These are phyloP conservation scores for Extremus antarcticus DNA, from an alignment of 495 filamentous ascomycete species.

Conservation along the genomic window DNA sequence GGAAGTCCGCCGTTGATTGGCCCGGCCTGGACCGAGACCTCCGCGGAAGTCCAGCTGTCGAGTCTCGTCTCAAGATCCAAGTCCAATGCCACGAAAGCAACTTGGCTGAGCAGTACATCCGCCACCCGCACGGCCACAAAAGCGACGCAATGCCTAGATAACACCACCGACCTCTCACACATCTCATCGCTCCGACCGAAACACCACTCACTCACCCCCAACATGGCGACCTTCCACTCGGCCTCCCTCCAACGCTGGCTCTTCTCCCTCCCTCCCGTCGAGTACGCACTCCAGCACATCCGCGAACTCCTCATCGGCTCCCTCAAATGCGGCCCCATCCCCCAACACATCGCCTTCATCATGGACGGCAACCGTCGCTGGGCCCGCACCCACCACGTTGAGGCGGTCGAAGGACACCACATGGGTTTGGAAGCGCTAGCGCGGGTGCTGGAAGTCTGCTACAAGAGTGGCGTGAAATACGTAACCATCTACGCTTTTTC, in stretches of 20 bases:
- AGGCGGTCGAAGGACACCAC: conserved; percentile 95
- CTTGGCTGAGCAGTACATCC: not conserved
- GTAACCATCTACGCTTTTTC: conserved; percentile 98
- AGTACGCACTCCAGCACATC: conserved; percentile 63
- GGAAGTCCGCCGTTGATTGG: too few species aligned
- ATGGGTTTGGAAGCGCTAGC: conserved; percentile 92
- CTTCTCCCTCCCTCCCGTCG: conserved; percentile 73
- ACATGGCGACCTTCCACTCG: not conserved
- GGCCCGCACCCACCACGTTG: conserved; percentile 78
- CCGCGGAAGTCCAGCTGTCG: too few species aligned
- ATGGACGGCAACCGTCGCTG: conserved; percentile 97
- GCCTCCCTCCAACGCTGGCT: conserved; percentile 76
- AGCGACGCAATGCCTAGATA: not conserved
- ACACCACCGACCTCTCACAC: too few species aligned
- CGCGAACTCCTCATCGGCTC: conserved; percentile 78
- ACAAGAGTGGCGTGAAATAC: conserved; percentile 86
- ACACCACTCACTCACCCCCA: not conserved
- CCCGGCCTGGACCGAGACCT: too few species aligned
- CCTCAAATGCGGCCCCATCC: conserved; percentile 79
- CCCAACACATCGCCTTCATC: conserved; percentile 90
- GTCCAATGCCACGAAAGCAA: conserved; percentile 1
- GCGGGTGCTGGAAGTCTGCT: conserved; percentile 89
- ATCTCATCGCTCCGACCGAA: too few species aligned
- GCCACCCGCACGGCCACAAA: not conserved
- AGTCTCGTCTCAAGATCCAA: not conserved